Base-by-base conservation (phyloP, 768 basidiomycete species). In the Boletus rufocinnamomeus region DNA sequence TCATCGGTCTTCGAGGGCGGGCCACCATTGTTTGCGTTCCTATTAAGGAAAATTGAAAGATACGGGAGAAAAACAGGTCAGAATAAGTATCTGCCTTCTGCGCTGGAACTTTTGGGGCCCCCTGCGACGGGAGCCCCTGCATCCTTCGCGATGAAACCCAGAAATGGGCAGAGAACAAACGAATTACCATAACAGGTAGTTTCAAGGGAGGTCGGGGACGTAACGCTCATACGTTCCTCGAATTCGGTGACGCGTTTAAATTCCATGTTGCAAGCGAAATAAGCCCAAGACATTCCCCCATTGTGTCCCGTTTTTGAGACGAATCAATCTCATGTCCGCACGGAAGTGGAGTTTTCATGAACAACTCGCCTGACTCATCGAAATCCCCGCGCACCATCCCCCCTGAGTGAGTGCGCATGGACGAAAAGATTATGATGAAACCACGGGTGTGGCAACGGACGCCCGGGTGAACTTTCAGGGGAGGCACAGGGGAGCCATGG, bases 111-210 rank as follows among this genome's bases (percentile, higher is more conserved):
- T 41, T 41, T 62, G 65, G 63, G 56, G 61, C 60, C 60, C 63
- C 68, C 66, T 69, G 72, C 66, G 68, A 68, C 65, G 63, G 63
- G 52, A 45, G 53, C 54, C 54, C 66, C 48, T 47, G 32, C 61
- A 32, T 54, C 64, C 64, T 63, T 69, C 67, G 66, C 67, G 67
- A 67, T 61, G 55, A 53, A 54, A 46, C 57, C 66, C 72, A 62
- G 66, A 73, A 74, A 73, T 62, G 69, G 72, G 48, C 16, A 74
- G 50, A 61, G 56, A 74, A 73, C 73, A 73, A 73, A 73, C 72
- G 71, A 56, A 71, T 74, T 74, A 59, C 72, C 69, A 60, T 68
- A 73, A 66, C 8, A 60, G 73, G 72, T 53, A 73, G 69, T 72
- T 73, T 73, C 73, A 73, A 73, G 72, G 72, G 62, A 60, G 73